Evolutionary conservation across 768 basidiomycete species (phyloP).

Genomic region (Rhodotorula graminis): DNA sequence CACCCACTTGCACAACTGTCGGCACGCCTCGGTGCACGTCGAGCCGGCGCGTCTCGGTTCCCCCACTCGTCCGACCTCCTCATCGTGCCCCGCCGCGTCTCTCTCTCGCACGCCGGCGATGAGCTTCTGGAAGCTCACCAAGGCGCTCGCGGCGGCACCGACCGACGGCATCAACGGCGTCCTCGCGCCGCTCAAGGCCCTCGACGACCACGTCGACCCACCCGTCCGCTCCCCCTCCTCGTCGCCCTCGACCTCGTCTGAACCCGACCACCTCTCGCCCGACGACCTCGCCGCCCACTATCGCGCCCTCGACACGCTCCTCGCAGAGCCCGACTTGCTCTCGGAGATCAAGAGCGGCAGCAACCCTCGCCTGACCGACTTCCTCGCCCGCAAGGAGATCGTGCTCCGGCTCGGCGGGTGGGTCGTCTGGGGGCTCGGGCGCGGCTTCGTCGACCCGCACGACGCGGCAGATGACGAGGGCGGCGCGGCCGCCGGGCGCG

Average conservation of each 20-base stretch:
- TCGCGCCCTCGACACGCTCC: conserved; percentile 68
- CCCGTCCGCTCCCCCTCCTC: not conserved
- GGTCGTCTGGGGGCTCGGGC: conserved; percentile 79
- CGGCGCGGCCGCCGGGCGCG: not conserved
- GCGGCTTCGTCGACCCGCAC: conserved; percentile 55
- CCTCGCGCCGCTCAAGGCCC: conserved; percentile 15
- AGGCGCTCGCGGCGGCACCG: conserved; percentile 15
- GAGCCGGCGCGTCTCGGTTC: not conserved
- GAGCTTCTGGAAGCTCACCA: conserved; percentile 32
- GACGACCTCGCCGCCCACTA: conserved; percentile 3
- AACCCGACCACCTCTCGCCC: not conserved
- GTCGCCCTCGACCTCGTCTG: not conserved
- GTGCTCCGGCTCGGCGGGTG: conserved; percentile 74
- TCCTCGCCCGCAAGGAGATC: conserved; percentile 75
- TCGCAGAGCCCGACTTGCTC: conserved; percentile 88
- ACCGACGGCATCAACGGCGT: conserved; percentile 28
- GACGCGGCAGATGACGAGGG: not conserved
- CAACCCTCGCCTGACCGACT: conserved; percentile 81
- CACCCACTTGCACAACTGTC: too few species aligned
- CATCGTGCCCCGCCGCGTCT: not conserved
- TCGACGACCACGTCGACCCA: conserved; percentile 8
- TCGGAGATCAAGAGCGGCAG: conserved; percentile 86
- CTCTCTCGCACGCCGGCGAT: conserved; percentile 1
- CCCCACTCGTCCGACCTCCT: not conserved
- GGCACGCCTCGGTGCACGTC: too few species aligned